phyloP scores from a whole-genome alignment of 2,329 filamentous ascomycete genomes.

The Cryoendolithus antarcticus region DNA sequence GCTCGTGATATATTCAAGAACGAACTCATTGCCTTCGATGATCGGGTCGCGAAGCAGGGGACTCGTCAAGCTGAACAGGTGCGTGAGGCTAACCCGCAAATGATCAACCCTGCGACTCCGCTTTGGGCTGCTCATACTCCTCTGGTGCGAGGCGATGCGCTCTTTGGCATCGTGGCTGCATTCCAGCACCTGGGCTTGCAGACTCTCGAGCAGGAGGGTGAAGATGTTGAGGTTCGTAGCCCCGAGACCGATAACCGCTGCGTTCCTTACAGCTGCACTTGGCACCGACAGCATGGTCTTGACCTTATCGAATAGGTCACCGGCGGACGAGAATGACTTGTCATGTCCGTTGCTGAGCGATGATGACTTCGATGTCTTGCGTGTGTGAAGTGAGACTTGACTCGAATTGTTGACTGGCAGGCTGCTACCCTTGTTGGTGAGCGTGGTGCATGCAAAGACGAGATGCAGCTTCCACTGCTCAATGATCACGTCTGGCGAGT shows the following conservation, averaged over 20 bases:
- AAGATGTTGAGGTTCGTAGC: constrained; percentile 95
- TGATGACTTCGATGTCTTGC: constrained; percentile 65
- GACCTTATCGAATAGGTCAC: constrained; percentile 79
- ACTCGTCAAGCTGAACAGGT: constrained; percentile 88
- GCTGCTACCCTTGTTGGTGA: constrained; percentile 60
- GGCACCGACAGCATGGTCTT: constrained; percentile 75
- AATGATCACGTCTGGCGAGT: constrained; percentile 77
- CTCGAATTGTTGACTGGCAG: constrained; percentile 37
- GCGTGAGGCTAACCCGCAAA: constrained; percentile 83
- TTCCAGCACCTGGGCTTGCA: constrained; percentile 72
- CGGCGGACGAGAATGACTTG: constrained; percentile 68
- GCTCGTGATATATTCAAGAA: constrained; percentile 72
- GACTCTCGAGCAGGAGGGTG: constrained; percentile 73
- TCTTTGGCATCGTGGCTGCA: constrained; percentile 83
- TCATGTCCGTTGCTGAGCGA: constrained; percentile 45
- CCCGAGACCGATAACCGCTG: constrained; percentile 81
- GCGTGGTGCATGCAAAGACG: constrained; percentile 90
- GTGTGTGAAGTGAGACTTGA: constrained; percentile 52
- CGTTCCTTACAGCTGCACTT: constrained; percentile 71
- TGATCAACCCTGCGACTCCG: constrained; percentile 75
- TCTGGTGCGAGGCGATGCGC: constrained; percentile 62
- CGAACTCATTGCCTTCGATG: constrained; percentile 68
- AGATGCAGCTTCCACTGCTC: constrained; percentile 98
- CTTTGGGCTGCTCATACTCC: constrained; percentile 69
- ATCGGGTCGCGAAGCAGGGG: constrained; percentile 71